phyloP scores from a whole-genome alignment of 1,284 basidiomycete genomes.

The Malassezia nana region DNA sequence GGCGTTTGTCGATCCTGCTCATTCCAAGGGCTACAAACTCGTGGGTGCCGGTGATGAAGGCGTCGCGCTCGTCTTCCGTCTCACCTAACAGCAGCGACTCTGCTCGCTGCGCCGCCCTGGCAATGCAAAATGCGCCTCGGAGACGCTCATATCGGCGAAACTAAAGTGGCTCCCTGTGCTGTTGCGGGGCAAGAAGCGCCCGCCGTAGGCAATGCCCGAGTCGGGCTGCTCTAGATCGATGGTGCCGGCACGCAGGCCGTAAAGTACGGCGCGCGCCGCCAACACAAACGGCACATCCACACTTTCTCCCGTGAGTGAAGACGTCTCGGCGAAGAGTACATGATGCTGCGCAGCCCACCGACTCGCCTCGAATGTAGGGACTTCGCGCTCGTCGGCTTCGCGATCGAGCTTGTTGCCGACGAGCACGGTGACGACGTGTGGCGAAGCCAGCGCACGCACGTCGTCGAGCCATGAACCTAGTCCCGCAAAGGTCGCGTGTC shows the following conservation, averaged over 20 bases:
- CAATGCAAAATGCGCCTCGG: not conserved
- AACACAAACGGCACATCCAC: conserved; percentile 86
- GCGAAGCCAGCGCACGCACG: conserved; percentile 72
- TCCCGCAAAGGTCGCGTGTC: conserved; percentile 58
- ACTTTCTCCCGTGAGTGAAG: conserved; percentile 83
- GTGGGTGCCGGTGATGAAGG: conserved; percentile 47
- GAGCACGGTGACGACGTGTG: conserved; percentile 76
- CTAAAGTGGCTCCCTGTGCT: conserved; percentile 1
- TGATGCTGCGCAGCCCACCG: conserved; percentile 85
- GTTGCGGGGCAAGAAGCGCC: conserved; percentile 45
- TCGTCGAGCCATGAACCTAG: conserved; percentile 81
- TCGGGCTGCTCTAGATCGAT: conserved; percentile 87
- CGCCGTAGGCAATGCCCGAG: conserved; percentile 90
- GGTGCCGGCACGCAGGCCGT: conserved; percentile 81
- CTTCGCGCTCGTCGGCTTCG: conserved; percentile 76
- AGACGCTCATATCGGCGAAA: not conserved
- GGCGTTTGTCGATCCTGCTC: conserved; percentile 25
- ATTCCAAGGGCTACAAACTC: conserved; percentile 39
- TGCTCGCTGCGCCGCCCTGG: not conserved
- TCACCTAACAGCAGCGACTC: conserved; percentile 52
- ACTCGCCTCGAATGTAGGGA: conserved; percentile 86
- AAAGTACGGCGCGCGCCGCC: conserved; percentile 75
- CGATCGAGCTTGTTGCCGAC: conserved; percentile 92
- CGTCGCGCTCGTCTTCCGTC: conserved; percentile 52
- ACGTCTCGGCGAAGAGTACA: conserved; percentile 71